Conservation (phyloP, 2,329 filamentous ascomycete genomes). For the Calonectria pseudoturangicola region DNA sequence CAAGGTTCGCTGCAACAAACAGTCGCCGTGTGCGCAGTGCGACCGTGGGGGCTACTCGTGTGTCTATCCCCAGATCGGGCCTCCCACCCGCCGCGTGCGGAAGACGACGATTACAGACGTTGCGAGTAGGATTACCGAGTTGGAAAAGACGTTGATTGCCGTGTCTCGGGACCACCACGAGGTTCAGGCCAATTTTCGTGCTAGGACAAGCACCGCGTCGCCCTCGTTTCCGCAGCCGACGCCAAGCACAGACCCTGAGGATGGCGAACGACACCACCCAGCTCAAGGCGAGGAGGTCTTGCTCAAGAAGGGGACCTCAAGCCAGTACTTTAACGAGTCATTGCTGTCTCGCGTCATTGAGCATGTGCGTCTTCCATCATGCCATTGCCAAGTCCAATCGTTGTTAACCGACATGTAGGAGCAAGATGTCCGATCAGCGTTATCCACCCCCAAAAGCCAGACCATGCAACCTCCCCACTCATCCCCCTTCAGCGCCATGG, state of each 20-base stretch:
- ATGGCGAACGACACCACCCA: constrained; percentile 8
- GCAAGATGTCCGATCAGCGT: constrained; percentile 50
- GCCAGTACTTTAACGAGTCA: constrained; percentile 62
- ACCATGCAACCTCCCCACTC: constrained; percentile 14
- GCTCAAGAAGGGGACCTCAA: constrained; percentile 57
- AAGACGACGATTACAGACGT: constrained; percentile 59
- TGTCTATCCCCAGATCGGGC: constrained; percentile 55
- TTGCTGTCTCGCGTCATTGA: constrained; percentile 60
- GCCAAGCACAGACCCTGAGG: constrained; percentile 5
- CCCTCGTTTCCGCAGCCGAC: neutral
- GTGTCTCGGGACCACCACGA: constrained; percentile 39
- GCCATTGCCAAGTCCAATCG: neutral
- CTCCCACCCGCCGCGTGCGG: constrained; percentile 51
- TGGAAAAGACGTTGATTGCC: constrained; percentile 57
- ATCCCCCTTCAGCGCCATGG: constrained; percentile 58
- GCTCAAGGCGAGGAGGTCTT: constrained; percentile 52
- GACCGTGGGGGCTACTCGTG: constrained; percentile 64
- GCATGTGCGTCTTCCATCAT: constrained; percentile 49
- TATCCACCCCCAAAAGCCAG: constrained; percentile 46
- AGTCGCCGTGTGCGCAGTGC: constrained; percentile 82
- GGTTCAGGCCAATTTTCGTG: neutral
- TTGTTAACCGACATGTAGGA: constrained; percentile 36
- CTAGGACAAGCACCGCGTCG: constrained; percentile 4
- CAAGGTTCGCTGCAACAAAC: constrained; percentile 84
- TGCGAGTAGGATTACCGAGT: constrained; percentile 59